Evolutionary conservation across 352 stramenopile species (phyloP), one percentile per base, ranked within the genome.

Genomic region (Pilasporangium apinafurcum): DNA sequence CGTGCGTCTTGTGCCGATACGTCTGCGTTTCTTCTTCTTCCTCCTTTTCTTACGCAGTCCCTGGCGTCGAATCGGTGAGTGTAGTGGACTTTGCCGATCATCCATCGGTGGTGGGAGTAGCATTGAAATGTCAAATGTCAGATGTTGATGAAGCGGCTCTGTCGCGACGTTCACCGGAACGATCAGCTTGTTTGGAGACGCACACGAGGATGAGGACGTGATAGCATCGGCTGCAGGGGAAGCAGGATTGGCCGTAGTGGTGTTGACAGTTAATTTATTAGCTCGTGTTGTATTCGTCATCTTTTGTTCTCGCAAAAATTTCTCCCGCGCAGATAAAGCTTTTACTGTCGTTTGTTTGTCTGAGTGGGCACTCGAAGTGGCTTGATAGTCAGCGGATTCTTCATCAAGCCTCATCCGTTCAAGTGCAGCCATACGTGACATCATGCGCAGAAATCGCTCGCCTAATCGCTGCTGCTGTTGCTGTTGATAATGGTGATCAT

Each of bases 61-160:
- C 38, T 68, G 61, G 3, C 73, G 50, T 4, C 53, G 55, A 37
- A 86, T 74, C 13, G 68, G 68, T 22, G 70, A 86, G 5, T 65
- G 59, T 29, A 86, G 40, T 28, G 58, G 43, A 30, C 58, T 77
- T 48, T 86, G 70, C 9, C 70, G 55, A 10, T 51, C 57, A 39
- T 83, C 65, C 9, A 83, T 47, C 3, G 73, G 69, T 8, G 47
- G 32, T 9, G 73, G 73, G 14, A 86, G 57, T 20, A 86, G 28
- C 65, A 79, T 75, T 32, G 63, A 76, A 25, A 86, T 79, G 46
- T 86, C 62, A 25, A 78, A 80, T 22, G 70, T 86, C n/a, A 86
- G 43, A 27, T 66, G 56, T 18, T 62, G 51, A 7, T 56, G 67
- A 14, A 86, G 58, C 13, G 68, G 48, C 27, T 48, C 53, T 0